Evolutionary conservation across 495 filamentous ascomycete species (phyloP), one percentile per base, ranked within the genome.

Genomic region (Podospora anserina): DNA sequence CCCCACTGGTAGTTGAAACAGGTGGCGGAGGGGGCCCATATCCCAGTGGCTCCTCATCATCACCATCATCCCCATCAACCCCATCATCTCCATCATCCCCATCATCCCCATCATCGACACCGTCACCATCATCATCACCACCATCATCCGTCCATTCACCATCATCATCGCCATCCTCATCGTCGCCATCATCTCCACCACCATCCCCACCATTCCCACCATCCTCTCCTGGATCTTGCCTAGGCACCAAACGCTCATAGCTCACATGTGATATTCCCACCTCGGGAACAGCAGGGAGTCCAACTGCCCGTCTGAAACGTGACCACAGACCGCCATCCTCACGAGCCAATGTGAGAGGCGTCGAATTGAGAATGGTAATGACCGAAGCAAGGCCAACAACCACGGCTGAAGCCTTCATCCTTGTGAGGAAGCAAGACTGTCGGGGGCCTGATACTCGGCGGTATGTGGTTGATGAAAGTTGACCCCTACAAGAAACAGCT

Each of bases 351-450:
- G 71, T 65, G 20, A 72, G 54, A 26, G 78, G 74, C 39, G 78
- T 19, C 32, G 62, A 74, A 61, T 66, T 64, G 39, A 83, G 69
- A 20, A 84, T 58, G 64, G 77, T 61, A 23, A 70, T 64, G 59
- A 74, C 77, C 65, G 77, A 80, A 54, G 71, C 68, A n/a, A 84
- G 61, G 74, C 75, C 75, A 63, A 72, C 60, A 70, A 71, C 68
- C 60, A 80, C 64, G 66, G 68, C 69, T 13, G 64, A 77, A 28
- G 44, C 65, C 68, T 76, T 82, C 82, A 85, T 85, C 18, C n/a
- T 58, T 58, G 3, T 20, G 55, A 11, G 23, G 23, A 58, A 49
- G 39, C 11, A 49, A 49, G 39, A 16, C 15, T 23, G 23, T 9
- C 39, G 2, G 39, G 39, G 9, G 7, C 9, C 15, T 49, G 39